A percentile compares a stretch with the other conserved stretches of the same genome.
Evolutionary conservation across 805 yeast genomes (phyloP).

Genomic region (Geotrichum ghanense): DNA sequence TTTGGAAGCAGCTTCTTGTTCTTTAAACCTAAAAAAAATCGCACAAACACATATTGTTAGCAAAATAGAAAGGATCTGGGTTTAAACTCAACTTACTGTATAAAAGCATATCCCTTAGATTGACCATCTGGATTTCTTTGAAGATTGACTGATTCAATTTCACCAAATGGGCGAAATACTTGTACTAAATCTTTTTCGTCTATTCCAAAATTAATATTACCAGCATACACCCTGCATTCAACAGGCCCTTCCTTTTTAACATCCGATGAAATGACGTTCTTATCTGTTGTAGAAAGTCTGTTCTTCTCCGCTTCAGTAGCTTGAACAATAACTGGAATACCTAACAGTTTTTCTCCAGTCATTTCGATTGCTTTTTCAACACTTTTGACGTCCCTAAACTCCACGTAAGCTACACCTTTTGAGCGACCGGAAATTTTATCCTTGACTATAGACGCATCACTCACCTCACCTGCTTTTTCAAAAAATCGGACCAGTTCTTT

Average conservation of each 20-base stretch:
- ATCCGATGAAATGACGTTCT: constrained; percentile 1
- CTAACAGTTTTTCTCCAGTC: constrained; percentile 24
- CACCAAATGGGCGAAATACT: constrained; percentile 59
- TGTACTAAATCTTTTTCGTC: constrained; percentile 62
- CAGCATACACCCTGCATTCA: constrained; percentile 18
- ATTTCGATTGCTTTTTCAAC: constrained; percentile 22
- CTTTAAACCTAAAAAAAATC: constrained; percentile 7
- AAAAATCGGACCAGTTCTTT: constrained; percentile 23
- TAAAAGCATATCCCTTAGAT: constrained; percentile 81
- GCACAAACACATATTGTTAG: neutral
- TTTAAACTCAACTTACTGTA: constrained; percentile 35
- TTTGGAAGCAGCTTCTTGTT: constrained; percentile 13
- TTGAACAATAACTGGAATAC: constrained; percentile 25
- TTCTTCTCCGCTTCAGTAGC: constrained; percentile 26
- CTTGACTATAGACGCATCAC: constrained; percentile 26
- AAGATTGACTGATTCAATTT: constrained; percentile 68
- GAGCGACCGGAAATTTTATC: constrained; percentile 23
- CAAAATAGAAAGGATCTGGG: neutral
- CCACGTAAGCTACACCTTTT: constrained; percentile 28
- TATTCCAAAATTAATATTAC: constrained; percentile 23
- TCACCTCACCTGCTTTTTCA: constrained; percentile 23
- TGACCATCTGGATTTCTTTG: constrained; percentile 79
- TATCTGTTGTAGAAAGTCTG: constrained; percentile 17
- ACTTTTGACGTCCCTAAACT: constrained; percentile 20
- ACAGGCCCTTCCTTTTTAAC: constrained; percentile 7